Percentiles rank a stretch among this genome's conserved stretches.
Conservation (phyloP, 2,329 filamentous ascomycete species). For the Apiospora rasikravindrae region DNA sequence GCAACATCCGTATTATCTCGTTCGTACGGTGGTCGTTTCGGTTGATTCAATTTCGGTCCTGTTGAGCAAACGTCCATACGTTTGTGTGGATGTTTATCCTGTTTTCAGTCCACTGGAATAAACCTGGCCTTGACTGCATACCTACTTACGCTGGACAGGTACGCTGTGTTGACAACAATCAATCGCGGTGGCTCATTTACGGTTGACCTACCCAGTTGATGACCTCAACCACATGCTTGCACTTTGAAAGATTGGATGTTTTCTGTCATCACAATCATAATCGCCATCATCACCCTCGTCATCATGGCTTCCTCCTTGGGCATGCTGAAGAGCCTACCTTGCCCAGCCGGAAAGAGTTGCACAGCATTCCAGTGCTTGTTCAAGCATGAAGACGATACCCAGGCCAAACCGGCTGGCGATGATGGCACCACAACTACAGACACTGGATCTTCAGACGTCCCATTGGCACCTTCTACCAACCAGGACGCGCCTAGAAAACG, state of each 20-base stretch:
- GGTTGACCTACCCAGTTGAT: background rate
- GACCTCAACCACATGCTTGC: background rate
- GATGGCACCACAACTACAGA: conserved; percentile 22
- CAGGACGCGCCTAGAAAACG: conserved; percentile 17
- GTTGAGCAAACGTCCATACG: background rate
- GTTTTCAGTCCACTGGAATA: background rate
- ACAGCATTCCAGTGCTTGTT: conserved; percentile 58
- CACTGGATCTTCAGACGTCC: conserved; percentile 32
- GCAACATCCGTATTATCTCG: background rate
- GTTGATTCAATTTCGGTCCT: background rate
- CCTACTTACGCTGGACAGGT: background rate
- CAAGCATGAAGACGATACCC: conserved; percentile 43
- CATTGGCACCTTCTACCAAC: conserved; percentile 31
- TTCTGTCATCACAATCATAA: background rate
- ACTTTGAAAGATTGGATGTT: background rate
- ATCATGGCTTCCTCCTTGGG: conserved; percentile 22
- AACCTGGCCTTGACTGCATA: background rate
- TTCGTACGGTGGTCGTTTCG: background rate
- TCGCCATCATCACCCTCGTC: background rate
- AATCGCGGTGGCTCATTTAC: background rate
- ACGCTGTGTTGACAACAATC: background rate
- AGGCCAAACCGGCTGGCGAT: conserved; percentile 23
- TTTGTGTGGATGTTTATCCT: background rate
- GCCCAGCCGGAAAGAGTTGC: conserved; percentile 54
- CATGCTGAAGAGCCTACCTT: conserved; percentile 54